Evolutionary conservation across 2,329 filamentous ascomycete species (phyloP).

Genomic region (Cladosporium velox): DNA sequence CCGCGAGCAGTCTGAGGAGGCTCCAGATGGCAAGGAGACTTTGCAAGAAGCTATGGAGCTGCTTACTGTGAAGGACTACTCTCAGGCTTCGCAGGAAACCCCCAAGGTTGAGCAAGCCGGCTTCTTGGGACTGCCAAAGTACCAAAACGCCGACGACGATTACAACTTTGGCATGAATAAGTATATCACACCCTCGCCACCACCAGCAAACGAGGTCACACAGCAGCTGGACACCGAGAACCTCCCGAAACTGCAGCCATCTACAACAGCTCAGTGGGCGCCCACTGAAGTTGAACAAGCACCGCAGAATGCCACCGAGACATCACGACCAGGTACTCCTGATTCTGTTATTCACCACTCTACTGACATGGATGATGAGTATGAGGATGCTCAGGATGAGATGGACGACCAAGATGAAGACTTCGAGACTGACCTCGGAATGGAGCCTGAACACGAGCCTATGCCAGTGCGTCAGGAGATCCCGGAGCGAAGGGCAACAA

Average conservation of each 20-base stretch:
- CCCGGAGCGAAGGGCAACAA: conserved; percentile 81
- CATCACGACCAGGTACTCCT: conserved; percentile 63
- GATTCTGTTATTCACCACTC: conserved; percentile 83
- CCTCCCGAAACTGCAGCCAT: conserved; percentile 29
- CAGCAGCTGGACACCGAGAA: conserved; percentile 27
- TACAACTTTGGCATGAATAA: conserved; percentile 58
- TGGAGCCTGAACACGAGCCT: conserved; percentile 13
- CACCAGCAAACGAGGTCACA: conserved; percentile 32
- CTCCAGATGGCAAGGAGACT: conserved; percentile 35
- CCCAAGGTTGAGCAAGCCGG: conserved; percentile 24
- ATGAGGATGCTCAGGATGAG: conserved; percentile 15
- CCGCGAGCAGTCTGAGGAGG: conserved; percentile 17
- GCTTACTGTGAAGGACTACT: conserved; percentile 38
- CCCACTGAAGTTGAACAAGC: conserved; percentile 24
- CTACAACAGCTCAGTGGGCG: conserved; percentile 22
- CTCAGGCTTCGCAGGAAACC: conserved; percentile 29
- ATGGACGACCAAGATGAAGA: conserved; percentile 18
- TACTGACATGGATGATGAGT: conserved; percentile 19
- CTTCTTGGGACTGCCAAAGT: conserved; percentile 38
- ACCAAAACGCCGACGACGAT: conserved; percentile 48
- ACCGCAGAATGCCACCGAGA: conserved; percentile 26
- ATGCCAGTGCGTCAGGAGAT: conserved; percentile 46
- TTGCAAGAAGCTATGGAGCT: conserved; percentile 39
- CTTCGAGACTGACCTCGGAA: conserved; percentile 17
- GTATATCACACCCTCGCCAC: conserved; percentile 54